Percentiles rank a stretch among this genome's conserved stretches.
Evolutionary conservation across 2,329 filamentous ascomycete genomes (phyloP).

Genomic region (Aspergillus texensis): DNA sequence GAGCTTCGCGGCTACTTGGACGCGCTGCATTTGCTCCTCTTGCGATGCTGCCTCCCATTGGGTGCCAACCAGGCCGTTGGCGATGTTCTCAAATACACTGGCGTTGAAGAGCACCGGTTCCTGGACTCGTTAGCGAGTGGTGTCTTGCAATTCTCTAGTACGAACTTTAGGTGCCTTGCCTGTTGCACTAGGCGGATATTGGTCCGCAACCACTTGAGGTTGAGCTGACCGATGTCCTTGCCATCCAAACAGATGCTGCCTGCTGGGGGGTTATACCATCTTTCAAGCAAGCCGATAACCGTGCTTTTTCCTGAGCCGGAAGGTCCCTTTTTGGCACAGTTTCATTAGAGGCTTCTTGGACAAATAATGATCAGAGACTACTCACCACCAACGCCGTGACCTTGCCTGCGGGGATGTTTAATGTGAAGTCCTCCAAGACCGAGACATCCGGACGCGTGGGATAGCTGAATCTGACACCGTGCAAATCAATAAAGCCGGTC

Average conservation of each 20-base stretch:
- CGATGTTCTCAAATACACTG: conserved; percentile 80
- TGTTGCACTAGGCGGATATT: conserved; percentile 44
- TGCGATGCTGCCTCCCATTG: conserved; percentile 23
- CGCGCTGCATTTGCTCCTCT: conserved; percentile 8
- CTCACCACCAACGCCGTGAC: conserved; percentile 55
- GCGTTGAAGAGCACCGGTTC: conserved; percentile 82
- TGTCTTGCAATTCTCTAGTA: neutral
- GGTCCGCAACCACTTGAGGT: conserved; percentile 26
- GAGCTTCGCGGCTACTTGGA: conserved; percentile 21
- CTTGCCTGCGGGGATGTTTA: conserved; percentile 42
- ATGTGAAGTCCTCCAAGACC: conserved; percentile 37
- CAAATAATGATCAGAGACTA: neutral
- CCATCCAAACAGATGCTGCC: conserved; percentile 43
- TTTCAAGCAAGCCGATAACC: conserved; percentile 69
- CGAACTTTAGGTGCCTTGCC: neutral
- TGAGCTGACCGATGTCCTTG: conserved; percentile 36
- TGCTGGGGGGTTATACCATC: conserved; percentile 67
- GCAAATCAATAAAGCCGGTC: conserved; percentile 30
- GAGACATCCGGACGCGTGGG: conserved; percentile 42
- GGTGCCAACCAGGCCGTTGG: conserved; percentile 52
- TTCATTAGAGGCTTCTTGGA: neutral
- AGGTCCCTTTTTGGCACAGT: conserved; percentile 48
- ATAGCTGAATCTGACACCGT: conserved; percentile 34
- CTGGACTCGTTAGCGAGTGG: conserved; percentile 4
- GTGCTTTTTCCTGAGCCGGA: conserved; percentile 76